These are phyloP conservation scores for Bruguiera sexangula DNA, from an alignment of 345 rosid genomes.

Conservation along the genomic window DNA sequence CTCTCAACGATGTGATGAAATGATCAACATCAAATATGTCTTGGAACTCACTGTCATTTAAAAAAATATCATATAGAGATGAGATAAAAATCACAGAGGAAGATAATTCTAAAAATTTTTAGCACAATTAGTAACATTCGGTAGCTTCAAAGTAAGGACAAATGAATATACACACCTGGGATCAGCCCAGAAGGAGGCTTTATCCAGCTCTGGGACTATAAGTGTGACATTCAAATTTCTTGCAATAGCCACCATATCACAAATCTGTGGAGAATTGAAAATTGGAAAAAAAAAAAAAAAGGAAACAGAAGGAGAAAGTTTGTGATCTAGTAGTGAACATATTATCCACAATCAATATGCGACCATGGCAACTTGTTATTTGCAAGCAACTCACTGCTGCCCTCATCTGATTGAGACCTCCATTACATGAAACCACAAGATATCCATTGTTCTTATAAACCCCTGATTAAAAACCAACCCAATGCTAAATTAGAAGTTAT, in stretches of 20 bases:
- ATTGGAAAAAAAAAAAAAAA: background rate
- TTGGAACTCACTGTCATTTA: slow-evolving; percentile 61
- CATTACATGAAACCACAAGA: slow-evolving; percentile 89
- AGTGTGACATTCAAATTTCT: slow-evolving; percentile 81
- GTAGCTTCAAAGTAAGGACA: background rate
- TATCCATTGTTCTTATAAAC: slow-evolving; percentile 91
- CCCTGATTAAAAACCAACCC: slow-evolving; percentile 44
- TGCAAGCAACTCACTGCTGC: slow-evolving; percentile 59
- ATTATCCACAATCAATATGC: background rate
- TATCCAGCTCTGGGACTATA: slow-evolving; percentile 83
- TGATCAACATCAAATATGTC: slow-evolving; percentile 87
- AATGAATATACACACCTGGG: slow-evolving; percentile 49
- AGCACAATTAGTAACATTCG: background rate
- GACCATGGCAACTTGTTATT: background rate
- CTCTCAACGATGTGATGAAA: slow-evolving; percentile 72
- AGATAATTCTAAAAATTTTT: background rate
- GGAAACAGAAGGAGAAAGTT: background rate
- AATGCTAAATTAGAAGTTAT: background rate
- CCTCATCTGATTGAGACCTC: slow-evolving; percentile 94
- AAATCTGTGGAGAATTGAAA: slow-evolving; percentile 45
- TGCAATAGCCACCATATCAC: slow-evolving; percentile 90
- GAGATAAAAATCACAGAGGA: background rate
- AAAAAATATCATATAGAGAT: background rate
- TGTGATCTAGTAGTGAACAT: background rate
- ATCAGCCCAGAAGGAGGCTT: slow-evolving; percentile 88